These are phyloP conservation scores for Chaetomium globosum DNA, from an alignment of 2,329 filamentous ascomycete species.

Conservation along the genomic window DNA sequence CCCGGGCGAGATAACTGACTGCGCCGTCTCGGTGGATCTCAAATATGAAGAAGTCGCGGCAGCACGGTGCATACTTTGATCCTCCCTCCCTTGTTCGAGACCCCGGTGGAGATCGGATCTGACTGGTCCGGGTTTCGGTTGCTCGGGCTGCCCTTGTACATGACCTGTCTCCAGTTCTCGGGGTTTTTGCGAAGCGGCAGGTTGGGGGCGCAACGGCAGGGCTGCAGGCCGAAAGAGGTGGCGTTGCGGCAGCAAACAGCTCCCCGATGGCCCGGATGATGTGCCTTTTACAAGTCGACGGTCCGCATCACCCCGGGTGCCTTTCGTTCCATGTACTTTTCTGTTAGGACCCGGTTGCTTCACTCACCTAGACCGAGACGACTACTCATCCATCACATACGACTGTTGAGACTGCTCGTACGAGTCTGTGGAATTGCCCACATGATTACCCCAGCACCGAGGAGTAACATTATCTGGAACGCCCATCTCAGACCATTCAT, in stretches of 20 bases:
- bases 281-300: neutral
- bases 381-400: neutral
- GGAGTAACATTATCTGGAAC: neutral
- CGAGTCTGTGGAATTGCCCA: constrained; percentile 3
- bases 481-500: neutral
- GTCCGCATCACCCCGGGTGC: neutral
- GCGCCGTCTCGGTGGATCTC: constrained; percentile 10
- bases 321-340: neutral
- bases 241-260: constrained; percentile 10
- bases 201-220: constrained; percentile 8
- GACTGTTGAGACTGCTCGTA: constrained; percentile 7
- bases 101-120: constrained; percentile 8
- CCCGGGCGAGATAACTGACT: neutral
- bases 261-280: neutral
- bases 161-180: neutral
- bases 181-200: neutral
- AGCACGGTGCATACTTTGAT: neutral
- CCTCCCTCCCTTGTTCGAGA: neutral
- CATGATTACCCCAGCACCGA: neutral
- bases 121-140: constrained; percentile 6
- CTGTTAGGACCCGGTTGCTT: neutral
- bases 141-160: neutral
- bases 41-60: neutral
- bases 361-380: neutral
- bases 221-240: neutral